Evolutionary conservation across 192 early-diverging fungal species (phyloP).

Genomic region (Backusella australiensis): DNA sequence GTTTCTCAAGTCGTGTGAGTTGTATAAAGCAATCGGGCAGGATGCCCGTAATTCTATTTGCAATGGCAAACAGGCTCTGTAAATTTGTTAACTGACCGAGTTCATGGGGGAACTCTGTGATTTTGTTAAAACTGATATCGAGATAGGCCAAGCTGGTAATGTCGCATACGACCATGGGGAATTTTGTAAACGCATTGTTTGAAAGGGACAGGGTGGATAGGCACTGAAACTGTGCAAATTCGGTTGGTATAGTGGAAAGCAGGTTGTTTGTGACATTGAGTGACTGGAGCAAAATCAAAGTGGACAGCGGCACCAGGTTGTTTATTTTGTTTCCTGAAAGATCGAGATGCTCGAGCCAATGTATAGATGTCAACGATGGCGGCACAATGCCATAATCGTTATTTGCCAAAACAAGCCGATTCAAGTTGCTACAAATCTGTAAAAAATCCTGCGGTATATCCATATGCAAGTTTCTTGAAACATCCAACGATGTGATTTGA

Average conservation of each 20-base stretch:
- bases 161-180: slow-evolving; percentile 68
- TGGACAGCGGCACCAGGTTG: slow-evolving; percentile 61
- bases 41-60: slow-evolving; percentile 69
- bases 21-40: slow-evolving; percentile 62
- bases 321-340: slow-evolving; percentile 74
- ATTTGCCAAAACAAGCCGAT: slow-evolving; percentile 64
- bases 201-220: slow-evolving; percentile 69
- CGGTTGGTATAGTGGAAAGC: slow-evolving; percentile 65
- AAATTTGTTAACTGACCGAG: slow-evolving; percentile 67
- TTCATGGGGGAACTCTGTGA: slow-evolving; percentile 65
- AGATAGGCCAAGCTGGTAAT: slow-evolving; percentile 63
- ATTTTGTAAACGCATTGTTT: slow-evolving; percentile 73
- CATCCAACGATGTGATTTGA: slow-evolving; percentile 71
- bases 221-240: slow-evolving; percentile 50
- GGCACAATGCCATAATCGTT: slow-evolving; percentile 73
- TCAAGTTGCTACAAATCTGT: slow-evolving; percentile 65
- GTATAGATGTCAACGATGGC: slow-evolving; percentile 57
- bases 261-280: slow-evolving; percentile 73
- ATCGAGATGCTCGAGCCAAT: slow-evolving; percentile 67
- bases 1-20: slow-evolving; percentile 57
- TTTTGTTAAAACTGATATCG: slow-evolving; percentile 83
- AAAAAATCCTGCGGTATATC: slow-evolving; percentile 83
- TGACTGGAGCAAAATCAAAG: slow-evolving; percentile 54
- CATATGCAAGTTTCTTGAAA: slow-evolving; percentile 78
- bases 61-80: slow-evolving; percentile 62